These are phyloP conservation scores for Centella asiatica DNA, from an alignment of 129 eudicot species.

Conservation along the genomic window DNA sequence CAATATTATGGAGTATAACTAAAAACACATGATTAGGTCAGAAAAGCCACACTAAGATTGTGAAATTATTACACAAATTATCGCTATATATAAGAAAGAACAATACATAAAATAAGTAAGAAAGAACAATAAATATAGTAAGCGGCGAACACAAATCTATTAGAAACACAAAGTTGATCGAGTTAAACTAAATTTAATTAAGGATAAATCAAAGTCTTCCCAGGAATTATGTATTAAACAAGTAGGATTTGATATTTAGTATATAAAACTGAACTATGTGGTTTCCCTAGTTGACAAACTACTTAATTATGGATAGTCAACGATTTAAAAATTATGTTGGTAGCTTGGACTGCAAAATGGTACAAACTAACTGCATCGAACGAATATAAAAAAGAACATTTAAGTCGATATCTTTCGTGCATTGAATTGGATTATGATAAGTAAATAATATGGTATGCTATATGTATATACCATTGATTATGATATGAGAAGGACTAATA, in stretches of 20 bases:
- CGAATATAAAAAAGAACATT: no score
- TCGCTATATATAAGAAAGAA: not conserved
- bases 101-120: not conserved
- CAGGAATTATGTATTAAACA: not conserved
- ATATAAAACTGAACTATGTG: not conserved
- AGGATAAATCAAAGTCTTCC: not conserved
- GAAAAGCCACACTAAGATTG: not conserved
- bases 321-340: not conserved
- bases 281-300: constrained; percentile 1
- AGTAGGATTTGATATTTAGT: not conserved
- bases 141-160: constrained; percentile 6
- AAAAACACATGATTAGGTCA: not conserved
- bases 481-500: not conserved
- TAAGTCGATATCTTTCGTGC: not conserved
- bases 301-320: constrained; percentile 1
- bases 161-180: not conserved
- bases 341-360: not conserved
- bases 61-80: not conserved
- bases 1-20: not conserved
- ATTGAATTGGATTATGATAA: not conserved
- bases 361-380: not conserved
- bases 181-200: not conserved
- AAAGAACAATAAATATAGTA: not conserved
- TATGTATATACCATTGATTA: not conserved
- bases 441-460: not conserved